A percentile compares a stretch with the other conserved stretches of the same genome.
Evolutionary conservation across 805 yeast genomes (phyloP).

Genomic region (Teunomyces lycoperdinae): DNA sequence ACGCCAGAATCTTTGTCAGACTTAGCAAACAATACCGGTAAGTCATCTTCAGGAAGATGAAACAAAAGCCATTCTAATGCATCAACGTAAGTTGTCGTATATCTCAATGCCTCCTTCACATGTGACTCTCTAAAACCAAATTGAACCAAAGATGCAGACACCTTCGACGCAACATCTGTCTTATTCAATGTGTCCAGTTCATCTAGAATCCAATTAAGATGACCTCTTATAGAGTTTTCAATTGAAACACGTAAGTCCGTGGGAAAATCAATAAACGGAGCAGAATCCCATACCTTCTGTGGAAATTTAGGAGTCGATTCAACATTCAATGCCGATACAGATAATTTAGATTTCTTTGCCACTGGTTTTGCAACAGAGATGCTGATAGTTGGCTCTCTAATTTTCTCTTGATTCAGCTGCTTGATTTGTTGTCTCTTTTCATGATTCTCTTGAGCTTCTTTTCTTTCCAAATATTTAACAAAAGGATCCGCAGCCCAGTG

Average conservation of each 20-base stretch:
- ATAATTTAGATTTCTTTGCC: constrained; percentile 2
- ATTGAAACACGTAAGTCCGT: constrained; percentile 60
- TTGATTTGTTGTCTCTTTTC: constrained; percentile 48
- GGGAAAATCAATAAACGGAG: constrained; percentile 66
- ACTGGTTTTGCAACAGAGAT: constrained; percentile 19
- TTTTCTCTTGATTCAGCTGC: constrained; percentile 49
- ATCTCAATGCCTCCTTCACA: constrained; percentile 65
- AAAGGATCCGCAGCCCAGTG: constrained; percentile 78
- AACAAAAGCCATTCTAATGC: constrained; percentile 76
- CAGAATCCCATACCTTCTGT: constrained; percentile 65
- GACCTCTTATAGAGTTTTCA: constrained; percentile 57
- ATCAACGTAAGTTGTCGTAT: constrained; percentile 48
- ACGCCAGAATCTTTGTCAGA: constrained; percentile 56
- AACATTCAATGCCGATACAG: background rate
- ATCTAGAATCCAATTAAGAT: constrained; percentile 51
- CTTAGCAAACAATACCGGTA: constrained; percentile 65
- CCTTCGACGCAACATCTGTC: constrained; percentile 6
- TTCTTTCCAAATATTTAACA: constrained; percentile 55
- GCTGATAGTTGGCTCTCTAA: constrained; percentile 43
- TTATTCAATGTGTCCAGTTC: constrained; percentile 12
- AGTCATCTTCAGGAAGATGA: constrained; percentile 91
- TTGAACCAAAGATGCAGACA: constrained; percentile 9
- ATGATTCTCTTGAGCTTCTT: constrained; percentile 41
- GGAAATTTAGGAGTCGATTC: constrained; percentile 30
- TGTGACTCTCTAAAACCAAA: constrained; percentile 74